Base-by-base conservation (phyloP, 768 basidiomycete genomes). In the Lactifluus pinguis region DNA sequence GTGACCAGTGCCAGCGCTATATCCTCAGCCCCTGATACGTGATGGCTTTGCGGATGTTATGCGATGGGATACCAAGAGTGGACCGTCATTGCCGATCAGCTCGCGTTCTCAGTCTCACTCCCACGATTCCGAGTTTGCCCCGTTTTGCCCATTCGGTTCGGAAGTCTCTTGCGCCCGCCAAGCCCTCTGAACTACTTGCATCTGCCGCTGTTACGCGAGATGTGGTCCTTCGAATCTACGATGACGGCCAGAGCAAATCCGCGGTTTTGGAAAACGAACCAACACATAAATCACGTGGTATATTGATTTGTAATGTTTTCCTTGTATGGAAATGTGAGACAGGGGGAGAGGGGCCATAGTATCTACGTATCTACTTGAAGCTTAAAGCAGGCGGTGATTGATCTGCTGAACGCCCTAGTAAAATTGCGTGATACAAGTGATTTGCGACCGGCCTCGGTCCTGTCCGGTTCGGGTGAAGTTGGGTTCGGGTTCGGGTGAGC, bases 181-280 rank as follows among this genome's bases (percentile, higher is more conserved):
- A 79, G 61, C 77, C 73, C 39, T 75, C 77, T 8, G 71, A 74
- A 75, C 1, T 71, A 81, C 65, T 70, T 36, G 39, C 64, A 32
- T 19, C 67, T 69, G 1, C 83, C 80, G 4, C 75, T 77, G 47
- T 70, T 93, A n/a, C 85, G 89, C 25, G 86, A 86, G 69, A 88
- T 92, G 85, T 88, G 91, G 65, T 89, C 87, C 0, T 93, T 92
- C 68, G 91, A 93, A 65, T 92, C 89, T 4, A 84, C 84, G 1
- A 70, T 87, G 41, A 93, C 91, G 0, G 89, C 87, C 0, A 80
- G 83, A 25, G 86, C 87, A 51, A 77, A 73, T 39, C 54, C 42
- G n/a, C n/a, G n/a, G n/a, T n/a, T n/a, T n/a, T n/a, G n/a, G n/a
- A n/a, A n/a, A n/a, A n/a, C n/a, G n/a, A n/a, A n/a, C n/a, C n/a